phyloP scores from a whole-genome alignment of 2,329 filamentous ascomycete genomes.

The Sporothrix variecibatus region DNA sequence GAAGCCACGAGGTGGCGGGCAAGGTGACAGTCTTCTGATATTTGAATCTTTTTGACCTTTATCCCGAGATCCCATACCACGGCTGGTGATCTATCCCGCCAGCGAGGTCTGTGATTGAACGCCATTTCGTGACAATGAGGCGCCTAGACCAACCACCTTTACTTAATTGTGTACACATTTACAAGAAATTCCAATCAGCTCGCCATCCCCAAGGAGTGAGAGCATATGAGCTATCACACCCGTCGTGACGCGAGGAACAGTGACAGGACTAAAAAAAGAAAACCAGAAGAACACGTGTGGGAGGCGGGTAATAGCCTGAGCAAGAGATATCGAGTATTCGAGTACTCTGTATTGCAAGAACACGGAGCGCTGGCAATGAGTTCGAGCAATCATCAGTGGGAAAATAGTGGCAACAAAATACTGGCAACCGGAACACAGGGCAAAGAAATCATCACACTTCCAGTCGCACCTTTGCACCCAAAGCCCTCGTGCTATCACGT shows the following conservation, averaged over 20 bases:
- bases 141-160: neutral
- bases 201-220: neutral
- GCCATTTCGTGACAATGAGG: neutral
- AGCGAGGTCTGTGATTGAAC: neutral
- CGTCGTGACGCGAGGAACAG: neutral
- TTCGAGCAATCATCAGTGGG: neutral
- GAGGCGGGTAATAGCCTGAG: neutral
- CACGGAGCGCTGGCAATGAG: neutral
- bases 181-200: neutral
- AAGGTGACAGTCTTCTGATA: neutral
- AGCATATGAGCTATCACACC: constrained; percentile 12
- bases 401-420: neutral
- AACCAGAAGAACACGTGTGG: neutral
- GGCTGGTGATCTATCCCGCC: constrained; percentile 14
- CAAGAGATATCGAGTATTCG: neutral
- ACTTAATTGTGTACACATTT: neutral
- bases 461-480: neutral
- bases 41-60: neutral
- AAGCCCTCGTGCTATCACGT: neutral
- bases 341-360: constrained; percentile 1
- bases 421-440: neutral
- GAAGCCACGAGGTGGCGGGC: neutral
- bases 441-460: neutral
- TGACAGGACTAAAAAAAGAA: constrained; percentile 20
- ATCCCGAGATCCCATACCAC: neutral